Base-by-base conservation (phyloP, 768 basidiomycete genomes). In the Botryobasidium botryosum region DNA sequence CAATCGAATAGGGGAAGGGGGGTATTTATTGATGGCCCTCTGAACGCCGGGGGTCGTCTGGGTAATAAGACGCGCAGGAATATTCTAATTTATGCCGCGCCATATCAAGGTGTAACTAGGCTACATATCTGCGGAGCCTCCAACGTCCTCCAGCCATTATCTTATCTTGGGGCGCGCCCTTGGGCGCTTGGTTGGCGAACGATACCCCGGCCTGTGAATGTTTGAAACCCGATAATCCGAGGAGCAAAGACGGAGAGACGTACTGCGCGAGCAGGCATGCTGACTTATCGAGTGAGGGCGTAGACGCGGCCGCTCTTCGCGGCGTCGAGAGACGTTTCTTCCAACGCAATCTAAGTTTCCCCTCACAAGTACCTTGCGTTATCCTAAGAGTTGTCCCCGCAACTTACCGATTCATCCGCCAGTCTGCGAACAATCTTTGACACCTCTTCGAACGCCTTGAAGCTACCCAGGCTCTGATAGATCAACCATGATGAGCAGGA, bases 291-390 rank as follows among this genome's bases (percentile, higher is more conserved):
- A 0, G 90, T 75, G 7, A 90, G 79, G 6, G 69, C 68, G 55
- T 77, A 96, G 4, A 94, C 90, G 50, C 94, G 79, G 39, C 76
- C 82, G 51, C 85, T 90, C 66, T 92, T 88, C 4, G 90, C 86
- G 0, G 85, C 81, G 52, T 96, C 90, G 29, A 97, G 62, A 6
- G 76, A 75, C 1, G 82, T 79, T 43, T 77, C 70, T 31, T 87
- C 81, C 6, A 99, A 64, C 31, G 71, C 68, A 52, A 92, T 74
- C 90, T 96, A 48, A 43, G 24, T n/a, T n/a, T n/a, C n/a, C n/a
- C n/a, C n/a, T n/a, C n/a, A n/a, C n/a, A n/a, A n/a, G n/a, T n/a
- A n/a, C n/a, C n/a, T n/a, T n/a, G n/a, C n/a, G n/a, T n/a, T n/a
- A n/a, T n/a, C 20, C n/a, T 20, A 35, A 38, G 2, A 18, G 13